These are phyloP conservation scores for Annulohypoxylon bovei DNA, from an alignment of 495 filamentous ascomycete species.

Conservation along the genomic window DNA sequence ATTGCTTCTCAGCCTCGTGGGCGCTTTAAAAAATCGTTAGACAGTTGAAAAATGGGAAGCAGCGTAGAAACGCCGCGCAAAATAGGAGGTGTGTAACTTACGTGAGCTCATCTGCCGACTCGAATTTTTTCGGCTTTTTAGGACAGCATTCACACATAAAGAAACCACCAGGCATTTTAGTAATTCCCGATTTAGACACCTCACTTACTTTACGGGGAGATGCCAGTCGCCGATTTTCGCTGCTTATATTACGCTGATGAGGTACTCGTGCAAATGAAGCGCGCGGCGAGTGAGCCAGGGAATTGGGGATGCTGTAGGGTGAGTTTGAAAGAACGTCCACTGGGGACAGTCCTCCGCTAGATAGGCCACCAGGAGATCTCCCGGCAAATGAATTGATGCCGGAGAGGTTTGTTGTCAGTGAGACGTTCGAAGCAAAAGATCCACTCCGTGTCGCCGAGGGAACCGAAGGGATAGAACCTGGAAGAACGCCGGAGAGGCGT, in stretches of 20 bases:
- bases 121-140: slow-evolving; percentile 98
- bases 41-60: not conserved
- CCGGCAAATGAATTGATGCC: slow-evolving; percentile 77
- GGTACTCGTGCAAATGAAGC: slow-evolving; percentile 57
- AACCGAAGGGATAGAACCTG: slow-evolving; percentile 75
- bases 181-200: slow-evolving; percentile 52
- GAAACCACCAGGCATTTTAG: slow-evolving; percentile 59
- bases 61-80: not conserved
- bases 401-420: slow-evolving; percentile 74
- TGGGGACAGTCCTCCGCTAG: slow-evolving; percentile 67
- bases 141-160: slow-evolving; percentile 97
- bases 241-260: slow-evolving; percentile 59
- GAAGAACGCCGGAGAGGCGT: slow-evolving; percentile 66
- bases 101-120: slow-evolving; percentile 85
- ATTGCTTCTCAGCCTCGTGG: slow-evolving; percentile 96
- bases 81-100: slow-evolving; percentile 58
- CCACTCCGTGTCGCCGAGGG: slow-evolving; percentile 77
- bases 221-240: slow-evolving; percentile 54
- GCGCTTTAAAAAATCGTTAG: slow-evolving; percentile 51
- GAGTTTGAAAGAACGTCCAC: slow-evolving; percentile 62
- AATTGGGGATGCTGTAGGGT: slow-evolving; percentile 67
- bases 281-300: slow-evolving; percentile 70
- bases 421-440: slow-evolving; percentile 77
- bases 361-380: slow-evolving; percentile 76
- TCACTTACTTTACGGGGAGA: slow-evolving; percentile 61